These are phyloP conservation scores for Leishmania amazonensis DNA, from an alignment of 208 protist genomes.

Conservation along the genomic window DNA sequence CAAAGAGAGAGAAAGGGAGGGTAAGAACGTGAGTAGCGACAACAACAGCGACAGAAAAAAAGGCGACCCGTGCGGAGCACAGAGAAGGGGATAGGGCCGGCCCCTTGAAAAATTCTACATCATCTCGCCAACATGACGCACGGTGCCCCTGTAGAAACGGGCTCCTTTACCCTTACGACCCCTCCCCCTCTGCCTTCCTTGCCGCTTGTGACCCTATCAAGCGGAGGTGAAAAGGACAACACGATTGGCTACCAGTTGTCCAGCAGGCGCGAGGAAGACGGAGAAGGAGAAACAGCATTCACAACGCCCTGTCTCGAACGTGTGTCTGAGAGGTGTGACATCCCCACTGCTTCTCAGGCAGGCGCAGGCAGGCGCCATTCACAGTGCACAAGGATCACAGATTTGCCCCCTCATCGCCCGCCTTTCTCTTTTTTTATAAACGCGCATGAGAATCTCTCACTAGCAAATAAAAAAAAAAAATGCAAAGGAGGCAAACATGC, in stretches of 20 bases:
- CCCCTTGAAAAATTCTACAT: background rate
- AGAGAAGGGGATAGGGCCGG: background rate
- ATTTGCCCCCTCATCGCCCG: background rate
- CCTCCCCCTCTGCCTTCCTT: background rate
- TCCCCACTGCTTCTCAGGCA: too few species aligned
- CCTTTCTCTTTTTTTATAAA: background rate
- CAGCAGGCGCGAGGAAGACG: background rate
- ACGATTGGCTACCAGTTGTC: background rate
- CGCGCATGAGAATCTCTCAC: background rate
- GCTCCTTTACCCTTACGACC: too few species aligned
- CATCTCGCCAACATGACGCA: background rate
- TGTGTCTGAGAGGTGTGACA: background rate
- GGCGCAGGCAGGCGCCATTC: too few species aligned
- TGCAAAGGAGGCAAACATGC: conserved; percentile 1
- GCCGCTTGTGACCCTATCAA: background rate
- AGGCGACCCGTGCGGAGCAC: too few species aligned
- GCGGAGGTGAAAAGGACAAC: background rate
- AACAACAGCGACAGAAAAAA: too few species aligned
- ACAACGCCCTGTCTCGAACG: background rate
- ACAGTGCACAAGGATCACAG: background rate
- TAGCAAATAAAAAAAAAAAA: conserved; percentile 4
- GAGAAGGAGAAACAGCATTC: background rate
- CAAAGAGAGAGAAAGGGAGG: background rate
- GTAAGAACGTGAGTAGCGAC: background rate
- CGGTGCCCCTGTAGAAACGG: background rate